Evolutionary conservation across 805 yeast genomes (phyloP), one percentile per base, ranked within the genome.

Genomic region (Spathaspora arborariae): DNA sequence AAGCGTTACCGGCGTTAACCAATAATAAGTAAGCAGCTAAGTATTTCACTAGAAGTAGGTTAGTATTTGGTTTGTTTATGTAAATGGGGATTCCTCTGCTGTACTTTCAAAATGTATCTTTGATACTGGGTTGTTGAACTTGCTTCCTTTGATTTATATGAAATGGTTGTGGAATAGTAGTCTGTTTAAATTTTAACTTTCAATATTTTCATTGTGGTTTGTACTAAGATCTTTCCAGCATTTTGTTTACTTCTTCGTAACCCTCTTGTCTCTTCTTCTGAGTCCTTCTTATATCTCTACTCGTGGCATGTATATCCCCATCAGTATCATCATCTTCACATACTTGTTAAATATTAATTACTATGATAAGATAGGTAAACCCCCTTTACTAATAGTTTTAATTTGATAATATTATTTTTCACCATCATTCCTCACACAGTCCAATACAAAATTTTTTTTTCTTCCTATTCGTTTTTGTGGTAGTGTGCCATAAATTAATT

Each of bases 1-100:
- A 68, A 72, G 90, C 73, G 81, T 83, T 84, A 75, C 98, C 99
- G 77, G 96, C 96, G 75, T 94, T 89, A 79, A 85, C 91, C 78
- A 94, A 84, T 79, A 92, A 86, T 78, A 94, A 85, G 84, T 94
- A 94, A 76, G 99, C 98, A 79, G 99, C 98, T 80, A 94, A 86
- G 85, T 92, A 92, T 88, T 90, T 94, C 97, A 90, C 54, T 35
- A 36, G 5, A 21, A 2, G 7, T 36, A 24, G 7, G 49, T 50
- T 50, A 50, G 41, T 39, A 39, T n/a, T n/a, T n/a, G n/a, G n/a
- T n/a, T n/a, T n/a, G n/a, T n/a, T n/a, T n/a, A n/a, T n/a, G n/a
- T n/a, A 16, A 30, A 15, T 13, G 35, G 16, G 35, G 35, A n/a
- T n/a, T n/a, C n/a, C n/a, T n/a, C n/a, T n/a, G n/a, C n/a, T n/a